phyloP scores from a whole-genome alignment of 305 asterid genomes.

The Andrographis paniculata region DNA sequence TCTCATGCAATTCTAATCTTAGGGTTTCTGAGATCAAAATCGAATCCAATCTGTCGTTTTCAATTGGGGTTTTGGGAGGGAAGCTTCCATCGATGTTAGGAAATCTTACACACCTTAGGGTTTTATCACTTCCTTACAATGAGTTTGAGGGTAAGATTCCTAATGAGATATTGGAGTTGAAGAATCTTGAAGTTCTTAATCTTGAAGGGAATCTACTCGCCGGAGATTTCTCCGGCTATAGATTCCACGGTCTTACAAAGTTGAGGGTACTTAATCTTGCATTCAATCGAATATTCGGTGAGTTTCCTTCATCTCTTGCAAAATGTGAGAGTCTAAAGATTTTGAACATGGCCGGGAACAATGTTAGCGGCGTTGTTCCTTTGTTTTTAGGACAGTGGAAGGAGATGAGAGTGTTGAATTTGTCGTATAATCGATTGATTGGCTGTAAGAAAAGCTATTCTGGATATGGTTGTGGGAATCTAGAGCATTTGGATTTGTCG shows the following conservation, averaged over 20 bases:
- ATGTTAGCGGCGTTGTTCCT: conserved; percentile 31
- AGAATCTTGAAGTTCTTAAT: conserved; percentile 43
- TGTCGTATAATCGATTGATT: conserved; percentile 39
- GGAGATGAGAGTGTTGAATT: conserved; percentile 29
- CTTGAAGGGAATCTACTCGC: conserved; percentile 41
- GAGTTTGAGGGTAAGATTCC: conserved; percentile 42
- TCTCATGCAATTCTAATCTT: conserved; percentile 31
- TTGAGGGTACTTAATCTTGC: conserved; percentile 39
- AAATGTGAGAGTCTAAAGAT: conserved; percentile 31
- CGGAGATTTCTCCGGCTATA: conserved; percentile 31
- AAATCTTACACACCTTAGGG: conserved; percentile 30
- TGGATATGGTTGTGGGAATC: conserved; percentile 32
- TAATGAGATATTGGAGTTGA: conserved; percentile 33
- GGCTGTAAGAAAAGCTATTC: conserved; percentile 26
- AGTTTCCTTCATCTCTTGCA: conserved; percentile 35
- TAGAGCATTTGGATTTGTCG: conserved; percentile 47
- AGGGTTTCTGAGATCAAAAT: conserved; percentile 27
- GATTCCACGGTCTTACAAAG: conserved; percentile 24
- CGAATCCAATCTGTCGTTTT: too few relatives aligned
- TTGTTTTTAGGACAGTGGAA: conserved; percentile 23
- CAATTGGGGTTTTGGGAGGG: conserved; percentile 28
- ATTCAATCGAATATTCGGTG: conserved; percentile 30
- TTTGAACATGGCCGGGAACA: conserved; percentile 38
- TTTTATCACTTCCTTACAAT: conserved; percentile 46
- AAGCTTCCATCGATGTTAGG: conserved; percentile 25